These are phyloP conservation scores for Hydnomerulius pinastri DNA, from an alignment of 768 basidiomycete genomes.

Conservation along the genomic window DNA sequence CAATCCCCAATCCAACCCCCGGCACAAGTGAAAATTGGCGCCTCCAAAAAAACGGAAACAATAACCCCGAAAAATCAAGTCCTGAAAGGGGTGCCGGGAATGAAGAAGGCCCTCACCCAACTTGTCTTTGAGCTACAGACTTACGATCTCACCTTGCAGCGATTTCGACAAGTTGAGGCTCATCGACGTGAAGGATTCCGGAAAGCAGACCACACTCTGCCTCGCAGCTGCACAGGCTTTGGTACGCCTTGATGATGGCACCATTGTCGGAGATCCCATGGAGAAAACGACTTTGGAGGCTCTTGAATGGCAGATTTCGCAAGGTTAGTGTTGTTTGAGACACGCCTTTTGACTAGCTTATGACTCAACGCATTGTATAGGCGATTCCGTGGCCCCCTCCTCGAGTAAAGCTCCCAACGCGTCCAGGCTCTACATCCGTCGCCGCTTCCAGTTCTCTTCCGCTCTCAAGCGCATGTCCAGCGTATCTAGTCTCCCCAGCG, in stretches of 20 bases:
- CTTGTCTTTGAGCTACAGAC: slow-evolving; percentile 2
- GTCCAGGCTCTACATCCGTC: slow-evolving; percentile 69
- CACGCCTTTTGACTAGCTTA: not conserved
- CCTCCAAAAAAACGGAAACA: slow-evolving; percentile 99
- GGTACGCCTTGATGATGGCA: slow-evolving; percentile 91
- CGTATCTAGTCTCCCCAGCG: slow-evolving; percentile 65
- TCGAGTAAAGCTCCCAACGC: slow-evolving; percentile 52
- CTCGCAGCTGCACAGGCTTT: slow-evolving; percentile 95
- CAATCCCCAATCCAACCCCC: slow-evolving; percentile 95
- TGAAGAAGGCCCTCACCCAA: slow-evolving; percentile 63
- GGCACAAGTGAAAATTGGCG: slow-evolving; percentile 98
- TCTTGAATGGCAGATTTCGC: slow-evolving; percentile 81
- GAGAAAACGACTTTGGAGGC: slow-evolving; percentile 95
- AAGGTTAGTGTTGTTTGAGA: slow-evolving; percentile 46
- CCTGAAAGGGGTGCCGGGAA: slow-evolving; percentile 89
- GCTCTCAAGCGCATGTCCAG: slow-evolving; percentile 98
- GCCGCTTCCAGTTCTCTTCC: slow-evolving; percentile 97
- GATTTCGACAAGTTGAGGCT: slow-evolving; percentile 61
- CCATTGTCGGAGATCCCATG: slow-evolving; percentile 97
- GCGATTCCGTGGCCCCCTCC: slow-evolving; percentile 70
- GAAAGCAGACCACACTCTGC: slow-evolving; percentile 78
- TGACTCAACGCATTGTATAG: slow-evolving; percentile 23
- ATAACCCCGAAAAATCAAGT: slow-evolving; percentile 96
- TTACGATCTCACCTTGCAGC: slow-evolving; percentile 38
- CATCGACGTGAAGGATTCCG: slow-evolving; percentile 74